Base-by-base conservation (phyloP, 495 filamentous ascomycete genomes). In the Tuber borchii region DNA sequence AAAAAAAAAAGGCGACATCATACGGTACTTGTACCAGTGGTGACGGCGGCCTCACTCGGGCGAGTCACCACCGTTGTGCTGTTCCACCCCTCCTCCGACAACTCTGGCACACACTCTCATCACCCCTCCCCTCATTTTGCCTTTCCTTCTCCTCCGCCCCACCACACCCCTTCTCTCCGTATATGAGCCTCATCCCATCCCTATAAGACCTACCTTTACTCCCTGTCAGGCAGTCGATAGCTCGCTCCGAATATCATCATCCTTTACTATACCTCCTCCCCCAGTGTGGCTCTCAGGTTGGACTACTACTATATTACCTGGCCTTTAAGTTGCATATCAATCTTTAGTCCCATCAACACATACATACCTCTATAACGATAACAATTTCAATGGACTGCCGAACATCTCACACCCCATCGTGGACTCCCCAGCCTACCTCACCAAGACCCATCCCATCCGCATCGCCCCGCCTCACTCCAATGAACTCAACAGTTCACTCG, bases 371-470 rank as follows among this genome's bases (percentile, higher is more conserved):
- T 80, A 56, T 74, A 73, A 65, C 71, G 44, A 1, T 76, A 74
- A 42, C 81, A 80, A 45, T 83, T 81, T 19, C 80, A 77, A 70
- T 79, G 81, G 12, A 77, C 78, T 34, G 69, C 75, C 75, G 74
- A 78, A 40, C 78, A 76, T 61, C 70, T 79, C 78, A 81, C 84
- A 22, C 22, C 37, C 61, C 70, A 39, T 74, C 70, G 72, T 70
- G 71, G 22, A 51, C 37, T 17, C 51, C 72, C 31, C 70, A n/a
- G 37, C 70, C 77, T 3, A 69, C 77, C 45, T 76, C 75, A 39
- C 76, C 77, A n/a, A 70, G 74, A 42, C 22, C 76, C 14, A 79
- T 78, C 26, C 75, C 77, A 31, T 78, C 77, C 12, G 26, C 56
- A 65, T 65, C 56, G 0, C 72, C 76, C 19, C 75, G 75, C 12